Evolutionary conservation across 179 eudicot genomes (phyloP).

Genomic region (Silene noctiflora): DNA sequence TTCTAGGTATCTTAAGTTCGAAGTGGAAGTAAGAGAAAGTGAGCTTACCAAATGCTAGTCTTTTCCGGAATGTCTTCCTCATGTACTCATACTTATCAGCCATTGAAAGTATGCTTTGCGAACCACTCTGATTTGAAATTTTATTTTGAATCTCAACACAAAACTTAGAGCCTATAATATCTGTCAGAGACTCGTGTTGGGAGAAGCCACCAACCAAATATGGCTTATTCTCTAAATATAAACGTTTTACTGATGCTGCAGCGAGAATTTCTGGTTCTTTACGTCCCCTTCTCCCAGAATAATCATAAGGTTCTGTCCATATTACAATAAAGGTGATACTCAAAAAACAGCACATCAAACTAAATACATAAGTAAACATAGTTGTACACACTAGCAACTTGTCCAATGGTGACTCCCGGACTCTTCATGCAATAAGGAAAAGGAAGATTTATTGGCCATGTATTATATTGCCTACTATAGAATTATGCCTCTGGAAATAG

Average conservation of each 20-base stretch:
- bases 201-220: constrained; percentile 77
- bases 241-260: constrained; percentile 79
- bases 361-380: constrained; percentile 10
- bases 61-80: constrained; percentile 68
- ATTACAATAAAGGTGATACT: constrained; percentile 6
- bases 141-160: constrained; percentile 36
- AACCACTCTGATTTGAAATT: constrained; percentile 35
- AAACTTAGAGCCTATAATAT: constrained; percentile 39
- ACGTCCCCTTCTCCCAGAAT: constrained; percentile 75
- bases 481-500: not conserved
- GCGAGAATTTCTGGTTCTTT: constrained; percentile 85
- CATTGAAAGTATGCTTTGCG: constrained; percentile 60
- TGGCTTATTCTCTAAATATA: constrained; percentile 77
- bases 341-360: not conserved
- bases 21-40: not conserved
- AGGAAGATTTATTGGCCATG: not conserved
- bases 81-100: constrained; percentile 86
- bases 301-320: constrained; percentile 79
- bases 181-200: constrained; percentile 43
- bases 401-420: not conserved
- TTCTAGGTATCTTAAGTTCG: not conserved
- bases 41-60: constrained; percentile 84
- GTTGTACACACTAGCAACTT: not conserved
- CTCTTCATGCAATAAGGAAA: not conserved
- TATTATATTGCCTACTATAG: not conserved